A percentile compares a stretch with the other conserved stretches of the same genome.
These are phyloP conservation scores for Sarcodon aspratus DNA, from an alignment of 768 basidiomycete genomes.

Conservation along the genomic window DNA sequence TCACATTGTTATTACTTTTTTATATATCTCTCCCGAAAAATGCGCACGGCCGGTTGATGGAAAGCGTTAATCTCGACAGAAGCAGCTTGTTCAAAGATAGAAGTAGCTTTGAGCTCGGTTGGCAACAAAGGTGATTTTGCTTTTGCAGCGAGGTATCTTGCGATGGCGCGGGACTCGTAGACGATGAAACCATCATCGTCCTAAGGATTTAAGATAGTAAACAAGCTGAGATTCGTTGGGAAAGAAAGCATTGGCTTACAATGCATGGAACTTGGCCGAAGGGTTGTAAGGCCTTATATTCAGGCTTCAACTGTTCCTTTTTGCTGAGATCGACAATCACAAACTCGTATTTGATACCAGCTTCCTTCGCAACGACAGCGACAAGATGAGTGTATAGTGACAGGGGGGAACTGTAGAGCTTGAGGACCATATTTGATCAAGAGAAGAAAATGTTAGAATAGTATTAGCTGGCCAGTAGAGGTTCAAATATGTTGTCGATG, in stretches of 20 bases:
- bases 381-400: constrained; percentile 45
- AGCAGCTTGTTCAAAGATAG: constrained; percentile 27
- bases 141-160: constrained; percentile 46
- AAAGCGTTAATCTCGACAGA: constrained; percentile 45
- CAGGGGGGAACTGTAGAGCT: constrained; percentile 18
- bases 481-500: no score
- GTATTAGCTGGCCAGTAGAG: no score
- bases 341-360: constrained; percentile 43
- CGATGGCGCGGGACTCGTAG: constrained; percentile 50
- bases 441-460: no score
- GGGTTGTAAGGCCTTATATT: constrained; percentile 39
- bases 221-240: no score
- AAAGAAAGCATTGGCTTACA: constrained; percentile 14
- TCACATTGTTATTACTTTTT: constrained; percentile 26
- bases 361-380: constrained; percentile 39
- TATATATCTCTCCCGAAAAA: constrained; percentile 37
- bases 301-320: constrained; percentile 33
- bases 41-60: constrained; percentile 29
- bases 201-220: not conserved
- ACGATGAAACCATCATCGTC: constrained; percentile 53
- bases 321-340: constrained; percentile 29
- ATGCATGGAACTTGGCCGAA: constrained; percentile 55
- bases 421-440: constrained; percentile 22
- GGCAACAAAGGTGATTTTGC: constrained; percentile 8
- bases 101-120: constrained; percentile 19